A percentile compares a stretch with the other conserved stretches of the same genome.
These are phyloP conservation scores for Pythium vanterpoolii DNA, from an alignment of 352 stramenopile genomes.

Conservation along the genomic window DNA sequence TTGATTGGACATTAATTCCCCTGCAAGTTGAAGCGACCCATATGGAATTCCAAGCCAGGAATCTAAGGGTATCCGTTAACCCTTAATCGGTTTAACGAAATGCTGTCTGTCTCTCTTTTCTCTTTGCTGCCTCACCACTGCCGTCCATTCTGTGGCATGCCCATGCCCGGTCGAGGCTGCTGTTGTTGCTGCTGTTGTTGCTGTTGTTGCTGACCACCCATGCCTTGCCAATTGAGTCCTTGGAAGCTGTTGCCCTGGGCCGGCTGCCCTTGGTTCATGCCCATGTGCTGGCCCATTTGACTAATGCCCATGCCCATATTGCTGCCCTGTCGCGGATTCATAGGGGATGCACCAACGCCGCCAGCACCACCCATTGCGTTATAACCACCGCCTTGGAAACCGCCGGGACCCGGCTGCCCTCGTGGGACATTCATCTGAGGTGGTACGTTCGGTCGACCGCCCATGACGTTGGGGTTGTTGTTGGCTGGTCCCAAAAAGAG, in stretches of 20 bases:
- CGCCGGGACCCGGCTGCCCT: constrained; percentile 23
- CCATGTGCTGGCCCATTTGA: constrained; percentile 71
- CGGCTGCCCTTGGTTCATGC: constrained; percentile 45
- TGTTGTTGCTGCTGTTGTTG: constrained; percentile 27
- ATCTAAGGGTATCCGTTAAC: neutral
- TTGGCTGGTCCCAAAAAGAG: constrained; percentile 43
- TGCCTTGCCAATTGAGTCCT: constrained; percentile 79
- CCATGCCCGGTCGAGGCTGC: constrained; percentile 54
- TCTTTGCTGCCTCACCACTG: constrained; percentile 17
- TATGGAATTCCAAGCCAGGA: too few species aligned
- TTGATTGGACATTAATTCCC: neutral
- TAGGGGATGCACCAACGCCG: constrained; percentile 25
- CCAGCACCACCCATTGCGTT: constrained; percentile 42
- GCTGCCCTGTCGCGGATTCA: constrained; percentile 44
- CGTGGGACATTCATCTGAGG: constrained; percentile 33
- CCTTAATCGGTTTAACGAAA: neutral
- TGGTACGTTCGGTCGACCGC: constrained; percentile 22
- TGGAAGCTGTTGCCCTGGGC: constrained; percentile 77
- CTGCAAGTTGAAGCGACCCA: neutral
- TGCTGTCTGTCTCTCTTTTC: neutral
- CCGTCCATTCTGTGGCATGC: constrained; percentile 48
- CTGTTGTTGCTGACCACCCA: constrained; percentile 50
- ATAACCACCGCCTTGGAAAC: constrained; percentile 33
- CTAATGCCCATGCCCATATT: constrained; percentile 69
- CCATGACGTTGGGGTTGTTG: constrained; percentile 25